Evolutionary conservation across 805 yeast genomes (phyloP).

Genomic region (Kodamaea sagamina): DNA sequence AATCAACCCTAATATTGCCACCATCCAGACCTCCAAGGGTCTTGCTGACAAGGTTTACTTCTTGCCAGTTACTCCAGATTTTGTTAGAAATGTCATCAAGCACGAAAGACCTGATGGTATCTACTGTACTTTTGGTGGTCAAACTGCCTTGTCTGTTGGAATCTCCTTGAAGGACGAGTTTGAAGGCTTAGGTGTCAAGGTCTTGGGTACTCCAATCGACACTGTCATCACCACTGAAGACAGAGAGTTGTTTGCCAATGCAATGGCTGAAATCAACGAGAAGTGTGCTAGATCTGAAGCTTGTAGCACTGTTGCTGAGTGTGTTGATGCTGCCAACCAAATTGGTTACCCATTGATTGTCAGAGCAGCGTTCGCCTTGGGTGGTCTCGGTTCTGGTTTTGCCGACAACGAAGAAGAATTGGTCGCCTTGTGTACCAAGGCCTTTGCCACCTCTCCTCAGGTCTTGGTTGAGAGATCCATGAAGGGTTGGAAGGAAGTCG

Average conservation of each 20-base stretch:
- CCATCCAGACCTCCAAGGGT: slow-evolving; percentile 97
- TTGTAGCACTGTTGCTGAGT: slow-evolving; percentile 78
- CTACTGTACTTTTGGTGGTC: slow-evolving; percentile 97
- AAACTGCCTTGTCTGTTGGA: slow-evolving; percentile 96
- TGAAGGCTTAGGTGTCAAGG: slow-evolving; percentile 87
- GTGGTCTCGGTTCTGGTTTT: slow-evolving; percentile 98
- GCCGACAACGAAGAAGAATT: slow-evolving; percentile 87
- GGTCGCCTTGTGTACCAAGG: slow-evolving; percentile 80
- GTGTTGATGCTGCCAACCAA: slow-evolving; percentile 76
- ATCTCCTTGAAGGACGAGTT: slow-evolving; percentile 94
- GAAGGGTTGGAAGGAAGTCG: slow-evolving; percentile 99
- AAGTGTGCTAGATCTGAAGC: slow-evolving; percentile 94
- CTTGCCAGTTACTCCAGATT: slow-evolving; percentile 96
- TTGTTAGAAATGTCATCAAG: slow-evolving; percentile 91
- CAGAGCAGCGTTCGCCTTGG: slow-evolving; percentile 95
- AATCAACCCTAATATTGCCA: slow-evolving; percentile 97
- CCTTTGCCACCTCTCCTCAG: slow-evolving; percentile 95
- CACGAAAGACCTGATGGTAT: slow-evolving; percentile 97
- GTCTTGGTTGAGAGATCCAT: slow-evolving; percentile 92
- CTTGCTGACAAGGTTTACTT: slow-evolving; percentile 97
- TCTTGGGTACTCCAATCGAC: slow-evolving; percentile 93
- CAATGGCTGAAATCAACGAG: slow-evolving; percentile 93
- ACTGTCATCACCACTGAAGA: slow-evolving; percentile 98
- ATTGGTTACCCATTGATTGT: slow-evolving; percentile 95
- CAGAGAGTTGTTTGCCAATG: slow-evolving; percentile 90